Percentiles rank a stretch among this genome's conserved stretches.
Conservation (phyloP, 2,329 filamentous ascomycete genomes). For the Fusarium compactum region DNA sequence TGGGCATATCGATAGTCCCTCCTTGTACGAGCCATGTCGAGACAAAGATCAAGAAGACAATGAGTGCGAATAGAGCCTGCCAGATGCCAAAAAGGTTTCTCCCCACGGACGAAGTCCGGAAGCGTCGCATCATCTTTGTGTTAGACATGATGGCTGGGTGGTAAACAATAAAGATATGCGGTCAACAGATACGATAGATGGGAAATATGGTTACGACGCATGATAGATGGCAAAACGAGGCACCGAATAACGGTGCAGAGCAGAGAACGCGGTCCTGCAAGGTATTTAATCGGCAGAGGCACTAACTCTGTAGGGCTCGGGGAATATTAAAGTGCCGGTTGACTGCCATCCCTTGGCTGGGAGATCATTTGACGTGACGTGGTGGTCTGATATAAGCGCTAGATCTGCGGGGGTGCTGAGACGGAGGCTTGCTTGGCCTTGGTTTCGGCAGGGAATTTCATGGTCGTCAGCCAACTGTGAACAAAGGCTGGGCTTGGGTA, state of each 20-base stretch:
- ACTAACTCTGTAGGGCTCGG: constrained; percentile 4
- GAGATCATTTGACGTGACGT: constrained; percentile 4
- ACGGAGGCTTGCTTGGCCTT: background rate
- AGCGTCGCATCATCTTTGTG: background rate
- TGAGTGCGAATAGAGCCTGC: constrained; percentile 5
- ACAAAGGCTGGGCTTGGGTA: background rate
- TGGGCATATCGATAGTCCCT: constrained; percentile 11
- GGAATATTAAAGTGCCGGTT: constrained; percentile 6
- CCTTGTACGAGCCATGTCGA: constrained; percentile 13
- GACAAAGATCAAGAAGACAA: constrained; percentile 18
- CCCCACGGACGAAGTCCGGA: background rate
- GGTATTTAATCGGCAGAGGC: background rate
- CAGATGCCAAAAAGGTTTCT: constrained; percentile 4
- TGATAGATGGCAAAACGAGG: background rate
- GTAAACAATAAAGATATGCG: background rate
- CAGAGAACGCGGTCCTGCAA: background rate
- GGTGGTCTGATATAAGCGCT: constrained; percentile 18
- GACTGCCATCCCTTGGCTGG: background rate
- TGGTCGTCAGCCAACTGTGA: background rate
- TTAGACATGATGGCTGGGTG: background rate
- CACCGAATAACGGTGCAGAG: background rate
- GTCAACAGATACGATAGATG: background rate
- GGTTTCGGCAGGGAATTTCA: background rate
- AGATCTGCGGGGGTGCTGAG: constrained; percentile 11
- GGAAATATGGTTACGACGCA: background rate